Base-by-base conservation (phyloP, 495 filamentous ascomycete genomes). In the Copromyces sp. region DNA sequence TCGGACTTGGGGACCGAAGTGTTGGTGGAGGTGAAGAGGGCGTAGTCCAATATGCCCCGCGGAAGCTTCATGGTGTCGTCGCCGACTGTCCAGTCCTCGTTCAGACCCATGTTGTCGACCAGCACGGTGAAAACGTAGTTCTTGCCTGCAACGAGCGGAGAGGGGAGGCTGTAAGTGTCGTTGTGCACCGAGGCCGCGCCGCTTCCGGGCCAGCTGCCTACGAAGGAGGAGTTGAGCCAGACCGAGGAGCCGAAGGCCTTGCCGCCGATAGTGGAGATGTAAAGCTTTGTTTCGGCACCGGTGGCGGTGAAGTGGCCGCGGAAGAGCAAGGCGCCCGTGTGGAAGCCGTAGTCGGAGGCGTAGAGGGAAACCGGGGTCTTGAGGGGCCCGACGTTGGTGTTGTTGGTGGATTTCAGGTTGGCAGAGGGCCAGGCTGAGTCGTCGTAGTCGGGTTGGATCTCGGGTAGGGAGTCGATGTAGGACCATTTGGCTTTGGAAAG, bases 281-380 rank as follows among this genome's bases (percentile, higher is more conserved):
- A 85, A 72, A 94, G 81, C 9, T 75, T 82, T 0, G 74, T 79
- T 74, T 94, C 92, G 12, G 84, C 77, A 6, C 91, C 91, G 0
- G 81, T 89, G 16, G 92, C 89, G 11, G 81, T 84, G 77, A 95
- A 95, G 75, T 90, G 87, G 35, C 92, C 93, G 3, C 93, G 86
- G 81, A 88, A 94, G 45, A 94, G 73, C 0, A 93, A 81, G 14
- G 84, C 85, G 44, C 92, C 93, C 0, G 88, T 87, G 77, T 92
- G 83, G 82, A 87, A 95, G 39, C 91, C 91, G 76, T 95, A 94
- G 80, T 95, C 93, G 44, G 85, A 87, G 0, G 84, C 84, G 76
- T 90, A 93, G 1, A 94, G 86, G 0, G 87, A 90, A 0, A 81
- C 87, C 0, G 90, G 88, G 0, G 92, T 92, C 3, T 81, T 81